Evolutionary conservation across 768 basidiomycete species (phyloP), one percentile per base, ranked within the genome.

Genomic region (Leucogyrophana mollusca): DNA sequence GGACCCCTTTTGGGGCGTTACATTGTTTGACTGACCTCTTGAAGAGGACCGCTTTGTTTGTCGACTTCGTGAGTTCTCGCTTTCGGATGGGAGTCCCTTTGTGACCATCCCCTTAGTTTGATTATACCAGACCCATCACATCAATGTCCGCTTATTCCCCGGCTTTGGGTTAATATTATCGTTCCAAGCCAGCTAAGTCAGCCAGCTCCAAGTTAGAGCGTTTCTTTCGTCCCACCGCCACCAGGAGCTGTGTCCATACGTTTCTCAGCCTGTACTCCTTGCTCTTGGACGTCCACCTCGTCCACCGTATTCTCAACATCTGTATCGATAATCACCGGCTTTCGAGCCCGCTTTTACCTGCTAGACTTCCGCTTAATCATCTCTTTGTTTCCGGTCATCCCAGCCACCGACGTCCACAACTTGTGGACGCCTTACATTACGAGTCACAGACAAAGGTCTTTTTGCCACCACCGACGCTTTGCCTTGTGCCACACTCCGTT

Each of bases 381-480:
- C 57, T 58, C 56, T 52, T 65, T 65, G 57, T 66, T 27, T 9
- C 17, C n/a, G 4, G 18, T 9, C 6, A 33, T 45, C 25, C 16
- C 5, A 24, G 9, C 38, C 23, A 18, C 23, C 18, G 13, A 9
- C 13, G 11, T 40, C 37, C 2, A 34, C 20, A 34, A n/a, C 33
- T 25, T 43, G 50, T 46, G 45, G 50, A 51, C 25, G 14, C 10
- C 40, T 27, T 25, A 14, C 44, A 11, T 11, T 23, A 33, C n/a
- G 27, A 27, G 18, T 24, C 38, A 16, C 20, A 46, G 52, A 64
- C 62, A 65, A 65, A 64, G 64, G 48, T 25, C 45, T 39, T 40
- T 49, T 59, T 40, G 39, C 40, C 21, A 27, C 58, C 54, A 54
- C 55, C 3, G 2, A 34, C 43, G 53, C 59, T 65, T 62, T 62